Conservation (phyloP, 164 flowering plant species). For the Echeveria elegans region DNA sequence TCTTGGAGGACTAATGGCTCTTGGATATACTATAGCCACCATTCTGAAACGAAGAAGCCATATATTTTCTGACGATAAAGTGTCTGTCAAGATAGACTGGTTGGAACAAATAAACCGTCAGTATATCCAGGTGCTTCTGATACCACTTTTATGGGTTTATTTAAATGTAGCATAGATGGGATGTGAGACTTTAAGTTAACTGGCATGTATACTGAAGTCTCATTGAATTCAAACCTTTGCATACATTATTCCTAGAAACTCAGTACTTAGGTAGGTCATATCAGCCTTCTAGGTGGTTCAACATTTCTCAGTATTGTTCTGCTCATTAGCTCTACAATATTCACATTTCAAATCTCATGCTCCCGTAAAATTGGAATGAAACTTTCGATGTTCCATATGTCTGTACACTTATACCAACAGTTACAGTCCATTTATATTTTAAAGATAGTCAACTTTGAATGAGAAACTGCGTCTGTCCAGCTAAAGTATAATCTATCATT, state of each 20-base stretch:
- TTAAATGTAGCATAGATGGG: neutral
- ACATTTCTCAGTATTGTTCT: neutral
- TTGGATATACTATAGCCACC: conserved; percentile 94
- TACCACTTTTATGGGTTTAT: conserved; percentile 14
- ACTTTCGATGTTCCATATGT: neutral
- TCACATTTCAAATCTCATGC: neutral
- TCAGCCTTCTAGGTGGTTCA: neutral
- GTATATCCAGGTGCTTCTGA: conserved; percentile 95
- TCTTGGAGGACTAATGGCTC: conserved; percentile 96
- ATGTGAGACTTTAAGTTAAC: neutral
- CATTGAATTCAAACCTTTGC: neutral
- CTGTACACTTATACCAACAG: neutral
- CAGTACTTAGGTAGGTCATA: neutral
- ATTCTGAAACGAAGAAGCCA: conserved; percentile 93
- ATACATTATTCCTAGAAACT: neutral
- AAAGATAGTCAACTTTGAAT: neutral
- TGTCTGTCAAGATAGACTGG: conserved; percentile 83
- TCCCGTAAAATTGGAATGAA: neutral
- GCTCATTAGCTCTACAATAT: neutral
- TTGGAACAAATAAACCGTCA: conserved; percentile 81
- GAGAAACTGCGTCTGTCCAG: neutral
- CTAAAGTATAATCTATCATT: too few species aligned
- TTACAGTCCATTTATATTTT: too few species aligned
- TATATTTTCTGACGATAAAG: conserved; percentile 61
- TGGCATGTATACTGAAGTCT: neutral